Evolutionary conservation across 805 yeast genomes (phyloP), one percentile per base, ranked within the genome.

Genomic region (Candida ortonii): DNA sequence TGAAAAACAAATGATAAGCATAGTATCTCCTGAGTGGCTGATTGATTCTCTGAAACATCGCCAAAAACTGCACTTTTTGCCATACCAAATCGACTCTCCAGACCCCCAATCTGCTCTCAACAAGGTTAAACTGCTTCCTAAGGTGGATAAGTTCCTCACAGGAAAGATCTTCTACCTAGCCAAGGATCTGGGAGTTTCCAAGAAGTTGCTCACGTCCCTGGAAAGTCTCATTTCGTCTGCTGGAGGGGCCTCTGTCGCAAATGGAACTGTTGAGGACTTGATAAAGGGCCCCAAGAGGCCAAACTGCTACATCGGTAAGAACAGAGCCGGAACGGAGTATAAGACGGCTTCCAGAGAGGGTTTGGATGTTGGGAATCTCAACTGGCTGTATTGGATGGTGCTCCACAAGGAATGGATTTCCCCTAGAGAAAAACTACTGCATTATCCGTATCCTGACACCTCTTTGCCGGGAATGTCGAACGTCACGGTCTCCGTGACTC

Each of bases 1-100:
- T 16, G 62, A 61, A 1, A 55, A 55, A 4, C 56, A 65, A 22
- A 55, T 65, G 22, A 78, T 83, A 22, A 67, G 71, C 30, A 69
- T 80, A 11, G 93, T 89, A 3, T 64, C 71, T 3, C 94, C 96
- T 0, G 74, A 77, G 14, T 90, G 96, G 96, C 59, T 89, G 10
- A 79, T 80, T 33, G 83, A 75, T 39, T 81, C 89, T 51, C 64
- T 84, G 41, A 74, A 71, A 34, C 53, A 68, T 23, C 67, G 77
- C 17, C 55, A 65, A 28, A 67, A 60, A 32, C 55, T 82, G 8
- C 73, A 72, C 34, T 89, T 76, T 34, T 39, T 52, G 0, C 71
- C 72, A 2, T 84, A 81, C 51, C 46, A 71, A 12, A 55, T 80
- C n/a, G 65, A 30, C 13, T 12, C 30, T 21, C 18, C 12, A 17